Percentiles rank a stretch among this genome's conserved stretches.
These are phyloP conservation scores for Syzygium syzygioides DNA, from an alignment of 441 rosid species.

Conservation along the genomic window DNA sequence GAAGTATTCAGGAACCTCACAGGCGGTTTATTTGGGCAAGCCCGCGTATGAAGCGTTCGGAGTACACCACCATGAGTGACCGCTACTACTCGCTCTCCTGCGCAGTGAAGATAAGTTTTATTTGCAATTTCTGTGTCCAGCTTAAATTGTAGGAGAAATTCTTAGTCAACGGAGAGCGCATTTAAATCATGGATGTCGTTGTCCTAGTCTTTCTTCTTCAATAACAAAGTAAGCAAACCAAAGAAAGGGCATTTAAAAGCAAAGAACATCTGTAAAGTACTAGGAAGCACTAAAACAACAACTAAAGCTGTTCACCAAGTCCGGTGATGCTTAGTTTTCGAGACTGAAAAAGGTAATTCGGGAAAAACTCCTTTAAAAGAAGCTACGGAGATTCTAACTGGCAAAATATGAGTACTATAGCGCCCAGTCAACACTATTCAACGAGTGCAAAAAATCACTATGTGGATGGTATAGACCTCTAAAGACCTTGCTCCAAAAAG, in stretches of 20 bases:
- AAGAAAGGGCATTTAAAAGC: background rate
- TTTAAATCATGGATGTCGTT: background rate
- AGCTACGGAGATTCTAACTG: background rate
- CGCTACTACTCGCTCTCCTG: conserved; percentile 65
- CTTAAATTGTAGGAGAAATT: background rate
- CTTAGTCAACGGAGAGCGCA: background rate
- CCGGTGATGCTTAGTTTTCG: background rate
- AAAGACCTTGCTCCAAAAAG: no score
- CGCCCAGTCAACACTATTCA: background rate
- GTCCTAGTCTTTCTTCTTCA: background rate
- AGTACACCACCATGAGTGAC: conserved; percentile 80
- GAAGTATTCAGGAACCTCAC: conserved; percentile 57
- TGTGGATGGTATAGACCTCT: no score
- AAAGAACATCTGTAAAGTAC: background rate
- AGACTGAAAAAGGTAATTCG: background rate
- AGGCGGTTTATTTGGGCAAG: conserved; percentile 39
- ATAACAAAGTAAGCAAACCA: background rate
- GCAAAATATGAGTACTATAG: background rate
- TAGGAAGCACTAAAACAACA: background rate
- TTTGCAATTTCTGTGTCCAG: background rate
- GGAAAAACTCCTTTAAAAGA: background rate
- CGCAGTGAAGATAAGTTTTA: background rate
- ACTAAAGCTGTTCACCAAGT: background rate
- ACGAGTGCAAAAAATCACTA: background rate
- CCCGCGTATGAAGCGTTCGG: conserved; percentile 41